Percentiles rank a stretch among this genome's conserved stretches.
These are phyloP conservation scores for Mycena polygramma DNA, from an alignment of 768 basidiomycete species.

Conservation along the genomic window DNA sequence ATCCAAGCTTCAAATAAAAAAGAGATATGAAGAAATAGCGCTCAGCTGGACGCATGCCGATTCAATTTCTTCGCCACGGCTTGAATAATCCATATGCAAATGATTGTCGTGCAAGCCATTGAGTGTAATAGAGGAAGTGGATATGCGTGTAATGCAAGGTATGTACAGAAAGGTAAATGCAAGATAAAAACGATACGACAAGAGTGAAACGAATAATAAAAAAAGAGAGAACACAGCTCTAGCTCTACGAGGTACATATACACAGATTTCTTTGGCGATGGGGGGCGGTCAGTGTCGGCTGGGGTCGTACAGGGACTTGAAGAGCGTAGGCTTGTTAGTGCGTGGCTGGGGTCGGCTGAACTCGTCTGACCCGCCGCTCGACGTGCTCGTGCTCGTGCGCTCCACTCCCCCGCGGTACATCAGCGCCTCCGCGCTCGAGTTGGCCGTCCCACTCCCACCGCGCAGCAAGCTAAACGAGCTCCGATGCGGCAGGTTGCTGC, in stretches of 20 bases:
- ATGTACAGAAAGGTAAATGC: slow-evolving; percentile 13
- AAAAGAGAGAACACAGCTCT: not conserved
- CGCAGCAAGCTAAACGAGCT: slow-evolving; percentile 33
- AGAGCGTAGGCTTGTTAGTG: slow-evolving; percentile 12
- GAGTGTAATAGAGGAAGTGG: not conserved
- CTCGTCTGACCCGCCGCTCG: slow-evolving; percentile 35
- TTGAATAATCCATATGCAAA: slow-evolving; percentile 7
- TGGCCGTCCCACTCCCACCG: slow-evolving; percentile 20
- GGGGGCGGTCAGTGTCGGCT: not conserved
- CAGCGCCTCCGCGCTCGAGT: slow-evolving; percentile 36
- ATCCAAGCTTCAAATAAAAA: too few relatives aligned
- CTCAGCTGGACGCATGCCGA: too few relatives aligned
- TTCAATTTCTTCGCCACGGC: too few relatives aligned
- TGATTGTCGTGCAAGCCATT: not conserved
- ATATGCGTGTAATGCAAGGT: not conserved
- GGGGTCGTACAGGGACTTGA: slow-evolving; percentile 30
- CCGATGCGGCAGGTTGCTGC: slow-evolving; percentile 13
- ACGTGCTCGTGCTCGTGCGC: slow-evolving; percentile 28
- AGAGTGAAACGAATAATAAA: not conserved
- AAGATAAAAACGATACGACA: not conserved
- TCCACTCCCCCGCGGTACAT: slow-evolving; percentile 6
- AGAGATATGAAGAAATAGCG: too few relatives aligned
- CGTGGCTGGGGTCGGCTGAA: not conserved
- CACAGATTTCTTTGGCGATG: slow-evolving; percentile 4
- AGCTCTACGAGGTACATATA: slow-evolving; percentile 16